Evolutionary conservation across 2,329 filamentous ascomycete species (phyloP).

Genomic region (Penicillium vulpinum): DNA sequence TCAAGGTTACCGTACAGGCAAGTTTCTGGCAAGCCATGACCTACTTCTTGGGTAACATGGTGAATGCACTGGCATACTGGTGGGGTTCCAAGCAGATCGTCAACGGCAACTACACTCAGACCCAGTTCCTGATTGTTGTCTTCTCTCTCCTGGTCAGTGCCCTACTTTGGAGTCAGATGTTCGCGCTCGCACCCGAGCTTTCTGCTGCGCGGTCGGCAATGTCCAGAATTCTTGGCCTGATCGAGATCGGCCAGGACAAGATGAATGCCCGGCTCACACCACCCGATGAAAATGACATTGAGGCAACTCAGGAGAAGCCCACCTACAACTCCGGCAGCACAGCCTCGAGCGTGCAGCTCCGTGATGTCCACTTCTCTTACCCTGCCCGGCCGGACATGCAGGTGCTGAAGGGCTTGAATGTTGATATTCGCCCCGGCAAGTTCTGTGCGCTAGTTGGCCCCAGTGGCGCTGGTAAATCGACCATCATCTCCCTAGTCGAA

Average conservation of each 20-base stretch:
- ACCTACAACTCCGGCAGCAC: slow-evolving; percentile 22
- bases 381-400: slow-evolving; percentile 62
- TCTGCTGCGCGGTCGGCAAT: slow-evolving; percentile 65
- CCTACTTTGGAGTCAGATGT: slow-evolving; percentile 72
- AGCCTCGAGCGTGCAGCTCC: slow-evolving; percentile 54
- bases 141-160: slow-evolving; percentile 71
- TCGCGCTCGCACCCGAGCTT: slow-evolving; percentile 73
- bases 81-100: slow-evolving; percentile 73
- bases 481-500: slow-evolving; percentile 59
- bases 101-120: slow-evolving; percentile 63
- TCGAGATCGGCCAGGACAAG: slow-evolving; percentile 38
- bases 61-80: slow-evolving; percentile 77
- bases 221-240: slow-evolving; percentile 54
- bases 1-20: slow-evolving; percentile 49
- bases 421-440: slow-evolving; percentile 51
- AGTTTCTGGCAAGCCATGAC: slow-evolving; percentile 50
- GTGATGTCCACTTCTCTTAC: slow-evolving; percentile 65
- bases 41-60: slow-evolving; percentile 58
- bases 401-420: slow-evolving; percentile 58
- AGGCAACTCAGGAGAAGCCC: slow-evolving; percentile 22
- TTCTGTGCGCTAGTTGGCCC: slow-evolving; percentile 63
- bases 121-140: slow-evolving; percentile 73
- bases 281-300: slow-evolving; percentile 20
- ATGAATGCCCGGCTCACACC: slow-evolving; percentile 22
- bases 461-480: slow-evolving; percentile 67